phyloP scores from a whole-genome alignment of 352 stramenopile species.

The Phytophthora citricola region DNA sequence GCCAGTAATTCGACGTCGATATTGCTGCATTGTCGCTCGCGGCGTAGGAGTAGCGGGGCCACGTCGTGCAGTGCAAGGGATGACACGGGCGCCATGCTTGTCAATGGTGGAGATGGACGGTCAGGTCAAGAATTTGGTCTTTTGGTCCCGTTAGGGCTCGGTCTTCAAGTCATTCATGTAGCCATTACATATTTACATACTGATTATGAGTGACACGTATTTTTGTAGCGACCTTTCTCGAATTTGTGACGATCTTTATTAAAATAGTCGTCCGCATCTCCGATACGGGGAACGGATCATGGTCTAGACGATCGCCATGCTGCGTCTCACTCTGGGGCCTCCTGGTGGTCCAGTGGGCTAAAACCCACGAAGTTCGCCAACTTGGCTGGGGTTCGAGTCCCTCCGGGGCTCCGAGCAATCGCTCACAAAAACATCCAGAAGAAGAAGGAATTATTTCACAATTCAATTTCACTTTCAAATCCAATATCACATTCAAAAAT shows the following conservation, averaged over 20 bases:
- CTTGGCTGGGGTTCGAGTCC: too few relatives aligned
- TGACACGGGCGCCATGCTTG: constrained; percentile 17
- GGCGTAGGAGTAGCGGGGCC: constrained; percentile 23
- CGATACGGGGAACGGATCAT: background rate
- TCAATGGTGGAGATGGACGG: constrained; percentile 32
- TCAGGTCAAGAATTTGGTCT: background rate
- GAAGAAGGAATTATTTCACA: too few relatives aligned
- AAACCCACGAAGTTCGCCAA: too few relatives aligned
- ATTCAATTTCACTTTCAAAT: too few relatives aligned
- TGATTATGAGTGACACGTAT: background rate
- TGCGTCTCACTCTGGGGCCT: constrained; percentile 2
- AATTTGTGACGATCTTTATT: constrained; percentile 5
- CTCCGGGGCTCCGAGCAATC: too few relatives aligned
- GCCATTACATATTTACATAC: constrained; percentile 4
- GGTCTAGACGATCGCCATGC: background rate
- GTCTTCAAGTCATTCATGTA: background rate
- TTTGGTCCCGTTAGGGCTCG: constrained; percentile 8
- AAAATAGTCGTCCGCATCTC: background rate
- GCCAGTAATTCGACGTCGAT: constrained; percentile 28
- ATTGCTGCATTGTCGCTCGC: constrained; percentile 27
- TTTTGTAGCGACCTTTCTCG: background rate
- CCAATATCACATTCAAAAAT: too few relatives aligned
- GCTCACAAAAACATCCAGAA: too few relatives aligned
- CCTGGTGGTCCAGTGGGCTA: too few relatives aligned
- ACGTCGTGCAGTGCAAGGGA: constrained; percentile 28